Evolutionary conservation across 129 eudicot genomes (phyloP).

Genomic region (Centrapalus pauciflorus): DNA sequence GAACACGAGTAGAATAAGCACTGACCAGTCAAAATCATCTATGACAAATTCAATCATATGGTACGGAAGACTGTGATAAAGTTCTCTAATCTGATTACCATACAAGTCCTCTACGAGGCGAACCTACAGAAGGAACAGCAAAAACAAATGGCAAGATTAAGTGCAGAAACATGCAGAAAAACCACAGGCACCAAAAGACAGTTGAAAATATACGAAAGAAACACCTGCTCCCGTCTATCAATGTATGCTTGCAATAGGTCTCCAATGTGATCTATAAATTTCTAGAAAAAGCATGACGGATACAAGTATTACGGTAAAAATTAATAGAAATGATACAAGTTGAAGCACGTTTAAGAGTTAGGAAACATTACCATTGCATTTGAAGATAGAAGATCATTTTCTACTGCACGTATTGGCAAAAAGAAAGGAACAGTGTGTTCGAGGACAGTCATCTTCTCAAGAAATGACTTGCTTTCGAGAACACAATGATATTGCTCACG

Average conservation of each 20-base stretch:
- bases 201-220: neutral
- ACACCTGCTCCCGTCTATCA: constrained; percentile 93
- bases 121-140: constrained; percentile 49
- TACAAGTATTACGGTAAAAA: neutral
- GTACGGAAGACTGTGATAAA: constrained; percentile 85
- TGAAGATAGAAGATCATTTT: constrained; percentile 76
- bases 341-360: neutral
- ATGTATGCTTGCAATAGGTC: constrained; percentile 90
- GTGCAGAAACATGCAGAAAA: neutral
- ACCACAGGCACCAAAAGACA: neutral
- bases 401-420: constrained; percentile 82
- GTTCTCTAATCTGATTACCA: constrained; percentile 88
- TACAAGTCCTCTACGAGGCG: constrained; percentile 80
- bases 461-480: constrained; percentile 97
- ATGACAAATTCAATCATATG: constrained; percentile 80
- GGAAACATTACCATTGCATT: constrained; percentile 69
- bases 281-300: constrained; percentile 34
- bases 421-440: constrained; percentile 92
- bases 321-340: neutral
- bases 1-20: neutral
- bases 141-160: neutral
- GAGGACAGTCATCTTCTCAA: constrained; percentile 91
- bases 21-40: constrained; percentile 75
- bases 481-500: constrained; percentile 91
- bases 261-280: constrained; percentile 83